Evolutionary conservation across 2,329 filamentous ascomycete genomes (phyloP).

Genomic region (Fusarium poae): DNA sequence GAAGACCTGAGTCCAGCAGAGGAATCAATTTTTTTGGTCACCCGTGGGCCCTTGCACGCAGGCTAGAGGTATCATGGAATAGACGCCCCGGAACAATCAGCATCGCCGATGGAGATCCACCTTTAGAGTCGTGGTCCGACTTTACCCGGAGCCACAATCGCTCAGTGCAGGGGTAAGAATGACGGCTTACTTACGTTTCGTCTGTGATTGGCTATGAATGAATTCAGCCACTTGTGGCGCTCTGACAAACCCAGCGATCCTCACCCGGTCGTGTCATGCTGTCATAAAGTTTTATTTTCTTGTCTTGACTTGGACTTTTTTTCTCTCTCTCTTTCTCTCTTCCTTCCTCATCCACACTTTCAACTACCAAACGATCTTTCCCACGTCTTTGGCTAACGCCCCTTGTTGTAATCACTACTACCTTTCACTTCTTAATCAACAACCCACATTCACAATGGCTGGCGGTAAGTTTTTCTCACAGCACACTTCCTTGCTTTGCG

Average conservation of each 20-base stretch:
- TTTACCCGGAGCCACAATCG: conserved; percentile 52
- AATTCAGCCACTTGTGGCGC: conserved; percentile 41
- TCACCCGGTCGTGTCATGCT: conserved; percentile 52
- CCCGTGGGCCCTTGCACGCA: not conserved
- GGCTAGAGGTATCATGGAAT: conserved; percentile 3
- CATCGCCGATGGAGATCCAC: conserved; percentile 26
- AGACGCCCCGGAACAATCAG: conserved; percentile 47
- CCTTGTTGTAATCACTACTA: conserved; percentile 35
- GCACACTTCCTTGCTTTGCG: conserved; percentile 21
- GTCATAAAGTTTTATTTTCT: conserved; percentile 57
- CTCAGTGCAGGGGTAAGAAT: conserved; percentile 19
- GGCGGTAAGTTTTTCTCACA: conserved; percentile 57
- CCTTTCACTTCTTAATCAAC: conserved; percentile 37
- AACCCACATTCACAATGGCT: conserved; percentile 58
- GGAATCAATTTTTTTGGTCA: conserved; percentile 8
- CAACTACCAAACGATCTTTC: conserved; percentile 21
- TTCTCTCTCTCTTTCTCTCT: conserved; percentile 40
- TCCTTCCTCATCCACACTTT: conserved; percentile 39
- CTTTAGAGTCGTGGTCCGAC: conserved; percentile 46
- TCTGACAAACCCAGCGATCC: conserved; percentile 27
- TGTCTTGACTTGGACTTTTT: conserved; percentile 45
- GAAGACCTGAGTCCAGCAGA: not conserved
- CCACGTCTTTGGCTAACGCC: conserved; percentile 38
- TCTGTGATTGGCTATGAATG: conserved; percentile 54
- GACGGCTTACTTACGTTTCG: conserved; percentile 30